Evolutionary conservation across 352 stramenopile genomes (phyloP), one percentile per base, ranked within the genome.

Genomic region (Globisporangium irregulare): DNA sequence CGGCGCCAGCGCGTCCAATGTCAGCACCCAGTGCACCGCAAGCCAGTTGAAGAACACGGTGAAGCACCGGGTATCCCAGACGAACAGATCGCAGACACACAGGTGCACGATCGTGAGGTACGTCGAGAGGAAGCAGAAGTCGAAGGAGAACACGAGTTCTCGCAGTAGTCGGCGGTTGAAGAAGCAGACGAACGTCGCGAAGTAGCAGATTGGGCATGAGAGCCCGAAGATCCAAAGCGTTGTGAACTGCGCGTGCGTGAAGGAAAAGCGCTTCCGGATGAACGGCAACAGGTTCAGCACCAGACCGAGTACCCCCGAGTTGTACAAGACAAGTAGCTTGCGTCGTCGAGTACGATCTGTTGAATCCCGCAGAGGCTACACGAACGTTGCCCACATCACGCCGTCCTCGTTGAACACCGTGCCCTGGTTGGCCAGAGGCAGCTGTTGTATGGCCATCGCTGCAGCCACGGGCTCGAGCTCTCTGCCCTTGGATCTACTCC

Each of bases 111-210:
- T 36, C 14, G 55, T 63, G 20, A 80, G 32, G 50, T 80, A 71
- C 24, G 67, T 43, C 3, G 73, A 70, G 27, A 77, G 25, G 59
- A 76, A 80, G 2, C 59, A 60, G 20, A 77, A 75, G 66, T 77
- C 71, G 57, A 80, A 80, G 20, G 62, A 74, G 22, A 53, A 36
- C 32, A 38, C 20, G n/a, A 56, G 59, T 25, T 55, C 38, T 4
- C 27, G 59, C 10, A 64, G 27, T 18, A 64, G 20, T 20, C 27
- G 22, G 10, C 36, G 59, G 36, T 64, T 53, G 59, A 22, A 64
- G 38, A 38, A 64, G 34, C 27, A 27, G 34, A 18, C 7, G 59
- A 53, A 64, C 14, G 38, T 7, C 3, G 18, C 12, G 15, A 53
- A 24, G 22, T 32, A 56, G 18, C 15, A 53, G 4, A 56, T 15